These are phyloP conservation scores for Sclerotinia subarctica DNA, from an alignment of 2,329 filamentous ascomycete species.

Conservation along the genomic window DNA sequence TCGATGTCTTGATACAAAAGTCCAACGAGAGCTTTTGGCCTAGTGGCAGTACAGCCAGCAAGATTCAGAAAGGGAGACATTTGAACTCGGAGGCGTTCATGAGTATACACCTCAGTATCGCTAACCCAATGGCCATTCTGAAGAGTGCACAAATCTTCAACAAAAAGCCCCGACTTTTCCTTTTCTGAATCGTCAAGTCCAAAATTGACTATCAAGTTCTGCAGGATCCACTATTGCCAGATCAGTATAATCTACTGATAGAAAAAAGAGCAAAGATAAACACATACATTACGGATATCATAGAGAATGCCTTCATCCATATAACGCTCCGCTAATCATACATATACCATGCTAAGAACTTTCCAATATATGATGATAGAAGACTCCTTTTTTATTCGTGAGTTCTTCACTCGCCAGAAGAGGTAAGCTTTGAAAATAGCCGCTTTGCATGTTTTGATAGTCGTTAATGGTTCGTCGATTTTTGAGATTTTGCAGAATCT, in stretches of 20 bases:
- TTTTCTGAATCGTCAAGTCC: neutral
- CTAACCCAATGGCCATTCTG: neutral
- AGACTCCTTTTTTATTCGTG: neutral
- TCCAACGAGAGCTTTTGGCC: slow-evolving; percentile 33
- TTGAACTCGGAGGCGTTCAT: neutral
- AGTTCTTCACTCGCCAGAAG: neutral
- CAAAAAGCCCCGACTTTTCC: neutral
- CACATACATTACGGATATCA: neutral
- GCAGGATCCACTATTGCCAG: neutral
- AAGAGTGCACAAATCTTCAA: neutral
- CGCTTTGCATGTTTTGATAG: neutral
- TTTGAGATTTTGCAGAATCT: neutral
- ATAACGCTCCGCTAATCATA: neutral
- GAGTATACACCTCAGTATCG: neutral
- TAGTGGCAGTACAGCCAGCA: slow-evolving; percentile 29
- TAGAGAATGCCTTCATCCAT: neutral
- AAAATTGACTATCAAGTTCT: neutral
- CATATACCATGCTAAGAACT: neutral
- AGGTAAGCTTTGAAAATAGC: neutral
- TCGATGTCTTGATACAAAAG: slow-evolving; percentile 34
- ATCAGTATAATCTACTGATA: neutral
- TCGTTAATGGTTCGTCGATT: neutral
- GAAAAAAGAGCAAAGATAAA: neutral
- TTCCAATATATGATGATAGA: neutral
- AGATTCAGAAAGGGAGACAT: slow-evolving; percentile 15